A percentile compares a stretch with the other conserved stretches of the same genome.
phyloP scores from a whole-genome alignment of 768 basidiomycete genomes.

The Pleurotus ostreatus region DNA sequence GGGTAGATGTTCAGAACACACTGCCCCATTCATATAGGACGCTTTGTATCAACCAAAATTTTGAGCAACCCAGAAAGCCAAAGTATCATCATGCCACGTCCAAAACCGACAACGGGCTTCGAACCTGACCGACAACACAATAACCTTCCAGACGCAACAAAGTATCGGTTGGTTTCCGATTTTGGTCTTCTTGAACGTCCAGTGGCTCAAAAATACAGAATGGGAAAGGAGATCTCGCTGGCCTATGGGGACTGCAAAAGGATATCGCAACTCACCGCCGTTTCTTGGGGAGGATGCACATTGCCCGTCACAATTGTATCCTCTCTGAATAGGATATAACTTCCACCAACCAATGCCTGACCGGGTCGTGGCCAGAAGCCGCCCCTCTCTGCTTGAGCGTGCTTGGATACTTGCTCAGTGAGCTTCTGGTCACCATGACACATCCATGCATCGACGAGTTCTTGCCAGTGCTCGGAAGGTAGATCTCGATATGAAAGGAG shows the following conservation, averaged over 20 bases:
- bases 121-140: slow-evolving; percentile 8
- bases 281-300: slow-evolving; percentile 37
- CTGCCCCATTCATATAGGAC: slow-evolving; percentile 71
- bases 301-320: slow-evolving; percentile 51
- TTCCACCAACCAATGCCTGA: slow-evolving; percentile 84
- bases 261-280: slow-evolving; percentile 48
- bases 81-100: slow-evolving; percentile 14
- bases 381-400: slow-evolving; percentile 35
- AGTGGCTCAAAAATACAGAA: slow-evolving; percentile 13
- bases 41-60: slow-evolving; percentile 89
- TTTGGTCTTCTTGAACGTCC: slow-evolving; percentile 95
- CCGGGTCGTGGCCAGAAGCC: slow-evolving; percentile 78
- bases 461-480: slow-evolving; percentile 96
- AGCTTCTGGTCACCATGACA: slow-evolving; percentile 90
- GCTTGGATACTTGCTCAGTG: slow-evolving; percentile 60
- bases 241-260: slow-evolving; percentile 8
- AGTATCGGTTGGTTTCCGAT: slow-evolving; percentile 60
- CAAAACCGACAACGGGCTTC: slow-evolving; percentile 66
- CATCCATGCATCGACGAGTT: slow-evolving; percentile 98
- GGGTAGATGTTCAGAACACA: slow-evolving; percentile 1
- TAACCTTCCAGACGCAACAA: slow-evolving; percentile 15
- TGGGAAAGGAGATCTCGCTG: slow-evolving; percentile 5
- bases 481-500: slow-evolving; percentile 69
- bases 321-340: slow-evolving; percentile 79
- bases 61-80: slow-evolving; percentile 19